A percentile compares a stretch with the other conserved stretches of the same genome.
Evolutionary conservation across 768 basidiomycete species (phyloP).

Genomic region (Lentinula edodes): DNA sequence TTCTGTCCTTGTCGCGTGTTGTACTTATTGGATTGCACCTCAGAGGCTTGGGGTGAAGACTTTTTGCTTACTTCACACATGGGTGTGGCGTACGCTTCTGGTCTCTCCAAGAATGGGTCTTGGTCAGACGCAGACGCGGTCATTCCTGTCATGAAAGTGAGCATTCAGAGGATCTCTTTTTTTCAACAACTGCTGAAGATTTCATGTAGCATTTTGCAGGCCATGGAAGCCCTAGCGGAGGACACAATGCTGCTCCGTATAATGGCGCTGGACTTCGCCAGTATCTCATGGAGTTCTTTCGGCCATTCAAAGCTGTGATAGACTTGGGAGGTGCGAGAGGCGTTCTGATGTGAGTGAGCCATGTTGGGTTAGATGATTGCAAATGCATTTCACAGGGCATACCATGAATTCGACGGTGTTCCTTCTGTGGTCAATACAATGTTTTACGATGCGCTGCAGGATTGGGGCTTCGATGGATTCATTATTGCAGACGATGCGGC

Average conservation of each 20-base stretch:
- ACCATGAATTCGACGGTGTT: slow-evolving; percentile 21
- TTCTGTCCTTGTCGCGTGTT: neutral
- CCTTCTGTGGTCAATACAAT: slow-evolving; percentile 18
- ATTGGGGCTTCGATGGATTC: slow-evolving; percentile 20
- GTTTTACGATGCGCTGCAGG: slow-evolving; percentile 17
- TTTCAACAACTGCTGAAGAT: neutral
- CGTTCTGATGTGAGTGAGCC: slow-evolving; percentile 17
- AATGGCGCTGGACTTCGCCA: slow-evolving; percentile 16
- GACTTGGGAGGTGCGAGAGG: slow-evolving; percentile 18
- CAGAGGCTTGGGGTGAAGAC: slow-evolving; percentile 23
- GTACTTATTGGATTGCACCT: neutral
- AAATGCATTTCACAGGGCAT: slow-evolving; percentile 12
- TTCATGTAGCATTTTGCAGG: slow-evolving; percentile 18
- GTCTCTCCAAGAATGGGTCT: slow-evolving; percentile 19
- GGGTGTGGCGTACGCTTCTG: slow-evolving; percentile 18
- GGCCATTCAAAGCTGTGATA: slow-evolving; percentile 19
- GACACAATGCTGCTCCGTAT: slow-evolving; percentile 19
- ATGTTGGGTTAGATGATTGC: neutral
- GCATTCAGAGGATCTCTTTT: neutral
- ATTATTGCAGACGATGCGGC: slow-evolving; percentile 10
- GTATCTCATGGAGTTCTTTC: slow-evolving; percentile 19
- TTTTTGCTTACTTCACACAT: slow-evolving; percentile 18
- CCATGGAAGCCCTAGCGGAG: slow-evolving; percentile 17
- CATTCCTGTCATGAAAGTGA: slow-evolving; percentile 19
- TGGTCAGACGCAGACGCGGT: slow-evolving; percentile 21